Evolutionary conservation across 2,329 filamentous ascomycete genomes (phyloP).

Genomic region (Aspergillus cejpii): DNA sequence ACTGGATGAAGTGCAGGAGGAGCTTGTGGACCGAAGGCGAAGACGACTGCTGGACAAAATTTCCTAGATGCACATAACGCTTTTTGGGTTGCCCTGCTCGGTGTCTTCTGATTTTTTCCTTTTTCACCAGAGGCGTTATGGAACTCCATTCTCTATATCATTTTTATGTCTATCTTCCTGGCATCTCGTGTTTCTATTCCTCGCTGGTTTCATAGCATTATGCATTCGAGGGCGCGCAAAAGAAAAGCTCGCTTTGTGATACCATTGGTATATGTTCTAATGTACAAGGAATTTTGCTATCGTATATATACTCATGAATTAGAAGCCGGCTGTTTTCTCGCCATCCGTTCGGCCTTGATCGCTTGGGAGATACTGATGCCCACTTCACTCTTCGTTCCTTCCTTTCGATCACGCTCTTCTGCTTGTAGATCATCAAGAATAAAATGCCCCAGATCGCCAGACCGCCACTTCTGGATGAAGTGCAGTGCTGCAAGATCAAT

Average conservation of each 20-base stretch:
- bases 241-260: constrained; percentile 14
- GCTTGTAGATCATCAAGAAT: constrained; percentile 68
- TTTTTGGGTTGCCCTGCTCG: constrained; percentile 10
- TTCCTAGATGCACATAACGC: constrained; percentile 29
- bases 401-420: constrained; percentile 48
- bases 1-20: constrained; percentile 86
- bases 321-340: constrained; percentile 20
- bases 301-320: constrained; percentile 20
- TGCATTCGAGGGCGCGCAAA: constrained; percentile 12
- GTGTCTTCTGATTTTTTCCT: constrained; percentile 10
- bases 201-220: constrained; percentile 9
- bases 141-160: constrained; percentile 16
- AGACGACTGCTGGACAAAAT: constrained; percentile 79
- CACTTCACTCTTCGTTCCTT: constrained; percentile 25
- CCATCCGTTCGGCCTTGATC: constrained; percentile 35
- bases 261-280: constrained; percentile 16
- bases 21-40: constrained; percentile 79
- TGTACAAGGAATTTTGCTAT: constrained; percentile 21
- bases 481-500: constrained; percentile 68
- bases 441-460: constrained; percentile 67
- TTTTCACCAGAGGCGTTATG: constrained; percentile 17
- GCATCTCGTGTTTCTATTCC: constrained; percentile 6
- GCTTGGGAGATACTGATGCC: constrained; percentile 42
- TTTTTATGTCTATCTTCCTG: constrained; percentile 5
- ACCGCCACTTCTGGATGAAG: constrained; percentile 75